Percentiles rank a stretch among this genome's conserved stretches.
phyloP scores from a whole-genome alignment of 768 basidiomycete genomes.

The Tubosaeta sp. region DNA sequence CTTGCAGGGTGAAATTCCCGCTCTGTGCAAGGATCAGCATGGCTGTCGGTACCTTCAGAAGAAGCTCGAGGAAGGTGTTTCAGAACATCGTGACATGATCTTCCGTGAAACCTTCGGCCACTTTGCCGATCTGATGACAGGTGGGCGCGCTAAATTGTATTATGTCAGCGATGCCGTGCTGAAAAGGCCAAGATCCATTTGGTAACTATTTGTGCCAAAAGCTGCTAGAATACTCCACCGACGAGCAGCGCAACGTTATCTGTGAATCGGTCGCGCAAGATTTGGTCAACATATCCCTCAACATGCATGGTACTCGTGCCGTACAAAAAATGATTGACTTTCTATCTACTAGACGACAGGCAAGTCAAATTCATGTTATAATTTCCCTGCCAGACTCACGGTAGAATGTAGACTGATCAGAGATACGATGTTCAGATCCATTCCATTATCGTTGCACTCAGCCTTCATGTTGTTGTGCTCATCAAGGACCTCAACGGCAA shows the following conservation, averaged over 20 bases:
- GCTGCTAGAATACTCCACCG: conserved; percentile 92
- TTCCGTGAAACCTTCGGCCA: conserved; percentile 98
- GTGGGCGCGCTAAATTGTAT: conserved; percentile 36
- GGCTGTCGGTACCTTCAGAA: conserved; percentile 98
- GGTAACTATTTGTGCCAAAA: conserved; percentile 99
- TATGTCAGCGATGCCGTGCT: conserved; percentile 1
- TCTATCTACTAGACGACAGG: conserved; percentile 91
- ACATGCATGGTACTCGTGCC: conserved; percentile 99
- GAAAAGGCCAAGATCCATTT: conserved; percentile 71
- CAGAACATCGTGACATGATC: conserved; percentile 98
- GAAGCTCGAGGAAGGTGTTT: conserved; percentile 93
- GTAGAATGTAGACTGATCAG: conserved; percentile 64
- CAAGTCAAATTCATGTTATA: conserved; percentile 40
- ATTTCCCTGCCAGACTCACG: conserved; percentile 51
- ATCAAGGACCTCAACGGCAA: conserved; percentile 99
- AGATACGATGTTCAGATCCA: conserved; percentile 90
- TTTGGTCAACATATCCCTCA: conserved; percentile 94
- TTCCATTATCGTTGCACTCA: conserved; percentile 93
- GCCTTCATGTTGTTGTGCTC: conserved; percentile 95
- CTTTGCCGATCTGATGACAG: conserved; percentile 98
- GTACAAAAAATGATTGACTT: conserved; percentile 99
- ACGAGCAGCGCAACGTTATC: conserved; percentile 94
- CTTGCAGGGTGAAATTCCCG: conserved; percentile 89
- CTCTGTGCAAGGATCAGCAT: conserved; percentile 97
- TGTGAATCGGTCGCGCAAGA: conserved; percentile 98